Evolutionary conservation across 1,284 basidiomycete genomes (phyloP), one percentile per base, ranked within the genome.

Genomic region (Pseudozyma flocculosa): DNA sequence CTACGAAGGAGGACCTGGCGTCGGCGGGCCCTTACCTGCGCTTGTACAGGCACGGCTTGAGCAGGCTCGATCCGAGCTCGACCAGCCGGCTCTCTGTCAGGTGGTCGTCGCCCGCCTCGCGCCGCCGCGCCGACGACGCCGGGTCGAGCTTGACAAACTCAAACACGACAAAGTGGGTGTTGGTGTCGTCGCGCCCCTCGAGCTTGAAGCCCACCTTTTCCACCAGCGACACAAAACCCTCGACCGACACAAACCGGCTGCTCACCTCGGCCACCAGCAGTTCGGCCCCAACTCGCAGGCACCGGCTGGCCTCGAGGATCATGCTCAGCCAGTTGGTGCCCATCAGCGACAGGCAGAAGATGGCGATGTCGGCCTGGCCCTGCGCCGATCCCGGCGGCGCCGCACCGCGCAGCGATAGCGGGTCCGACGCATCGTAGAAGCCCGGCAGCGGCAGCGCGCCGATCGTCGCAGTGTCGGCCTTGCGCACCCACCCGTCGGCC

Each of bases 281-380:
- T 70, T 88, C 85, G 10, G 92, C 93, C 19, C 85, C 85, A 14
- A 83, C 79, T 74, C 86, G 87, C 38, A 98, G 81, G 29, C 98
- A 85, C 54, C 95, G 82, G 84, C 89, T 89, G 3, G 89, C 89
- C 78, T 99, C 94, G 29, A 88, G 83, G 34, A 97, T 83, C 76
- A 91, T 92, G 22, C 84, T 84, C 15, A 91, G 84, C 95, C 95
- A 99, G 78, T 99, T 96, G 11, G 87, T 90, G 34, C 91, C 90
- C 95, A 99, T 99, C 57, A 99, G 81, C 72, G 91, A 94, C 56
- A 99, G 82, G 39, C 92, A 91, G 77, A 92, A 98, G 24, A 98
- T 87, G 1, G 87, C 92, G 5, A 90, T 87, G 74, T 99, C 94
- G 3, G 90, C 90, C 5, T 95, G 79, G 61, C 89, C 68, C 0